Conservation (phyloP, 345 rosid species). For the Salix exigua region DNA sequence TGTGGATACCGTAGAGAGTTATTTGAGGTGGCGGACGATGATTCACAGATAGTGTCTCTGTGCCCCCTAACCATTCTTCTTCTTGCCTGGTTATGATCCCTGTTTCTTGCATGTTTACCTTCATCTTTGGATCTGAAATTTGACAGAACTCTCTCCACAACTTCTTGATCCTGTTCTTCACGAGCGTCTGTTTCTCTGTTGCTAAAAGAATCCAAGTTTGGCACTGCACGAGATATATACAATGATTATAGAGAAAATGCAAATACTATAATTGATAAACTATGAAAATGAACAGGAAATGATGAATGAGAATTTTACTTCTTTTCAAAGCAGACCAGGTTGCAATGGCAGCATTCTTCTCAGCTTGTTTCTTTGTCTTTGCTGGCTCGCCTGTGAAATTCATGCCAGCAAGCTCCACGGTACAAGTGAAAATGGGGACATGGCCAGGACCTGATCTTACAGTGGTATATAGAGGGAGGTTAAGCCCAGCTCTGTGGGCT, state of each 20-base stretch:
- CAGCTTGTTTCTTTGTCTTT: slow-evolving; percentile 77
- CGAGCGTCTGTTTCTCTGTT: slow-evolving; percentile 30
- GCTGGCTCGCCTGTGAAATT: slow-evolving; percentile 60
- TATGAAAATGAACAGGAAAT: background rate
- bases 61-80: slow-evolving; percentile 39
- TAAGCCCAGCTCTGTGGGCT: slow-evolving; percentile 68
- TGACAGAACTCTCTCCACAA: slow-evolving; percentile 54
- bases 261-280: background rate
- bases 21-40: slow-evolving; percentile 20
- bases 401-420: slow-evolving; percentile 67
- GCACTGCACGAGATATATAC: slow-evolving; percentile 34
- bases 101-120: slow-evolving; percentile 32
- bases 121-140: slow-evolving; percentile 48
- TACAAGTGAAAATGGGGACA: slow-evolving; percentile 55
- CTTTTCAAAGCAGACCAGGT: slow-evolving; percentile 74
- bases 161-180: slow-evolving; percentile 54
- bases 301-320: slow-evolving; percentile 21
- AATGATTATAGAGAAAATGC: background rate
- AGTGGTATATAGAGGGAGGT: slow-evolving; percentile 60
- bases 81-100: slow-evolving; percentile 47
- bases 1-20: slow-evolving; percentile 31
- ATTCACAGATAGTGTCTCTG: slow-evolving; percentile 14
- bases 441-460: slow-evolving; percentile 75
- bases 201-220: slow-evolving; percentile 34
- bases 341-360: slow-evolving; percentile 72